Conservation (phyloP, 805 yeast genomes). For the Ogataea haglerorum region DNA sequence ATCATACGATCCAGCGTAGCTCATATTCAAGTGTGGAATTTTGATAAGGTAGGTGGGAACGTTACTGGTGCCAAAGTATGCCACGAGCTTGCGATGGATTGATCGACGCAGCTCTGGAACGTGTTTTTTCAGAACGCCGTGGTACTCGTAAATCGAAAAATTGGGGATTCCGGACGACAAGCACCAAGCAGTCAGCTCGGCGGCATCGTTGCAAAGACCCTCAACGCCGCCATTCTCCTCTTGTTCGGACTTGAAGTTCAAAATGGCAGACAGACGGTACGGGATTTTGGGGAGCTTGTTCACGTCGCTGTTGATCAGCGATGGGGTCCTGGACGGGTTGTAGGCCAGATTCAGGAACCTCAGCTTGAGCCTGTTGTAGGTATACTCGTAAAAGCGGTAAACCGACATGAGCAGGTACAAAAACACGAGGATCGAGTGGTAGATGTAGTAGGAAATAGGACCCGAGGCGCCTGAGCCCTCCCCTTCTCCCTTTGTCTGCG, state of each 20-base stretch:
- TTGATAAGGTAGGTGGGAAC: conserved; percentile 60
- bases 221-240: conserved; percentile 88
- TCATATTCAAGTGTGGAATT: conserved; percentile 63
- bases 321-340: conserved; percentile 75
- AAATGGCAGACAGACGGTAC: conserved; percentile 66
- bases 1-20: conserved; percentile 40
- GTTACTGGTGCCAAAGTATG: conserved; percentile 69
- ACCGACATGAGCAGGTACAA: conserved; percentile 56
- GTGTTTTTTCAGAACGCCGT: conserved; percentile 59
- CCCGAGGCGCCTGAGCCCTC: conserved; percentile 1
- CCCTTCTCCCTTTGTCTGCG: conserved; percentile 3
- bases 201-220: conserved; percentile 71
- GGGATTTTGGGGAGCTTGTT: conserved; percentile 73
- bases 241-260: conserved; percentile 68
- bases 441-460: conserved; percentile 33
- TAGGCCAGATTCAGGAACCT: conserved; percentile 61
- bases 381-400: conserved; percentile 48
- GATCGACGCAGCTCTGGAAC: conserved; percentile 55
- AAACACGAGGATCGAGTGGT: conserved; percentile 47
- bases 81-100: conserved; percentile 54
- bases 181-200: conserved; percentile 84
- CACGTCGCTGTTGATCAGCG: conserved; percentile 81
- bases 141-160: conserved; percentile 74
- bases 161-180: conserved; percentile 79
- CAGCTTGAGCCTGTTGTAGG: conserved; percentile 50